A percentile compares a stretch with the other conserved stretches of the same genome.
Conservation (phyloP, 352 stramenopile genomes). For the Phytophthora foliorum region DNA sequence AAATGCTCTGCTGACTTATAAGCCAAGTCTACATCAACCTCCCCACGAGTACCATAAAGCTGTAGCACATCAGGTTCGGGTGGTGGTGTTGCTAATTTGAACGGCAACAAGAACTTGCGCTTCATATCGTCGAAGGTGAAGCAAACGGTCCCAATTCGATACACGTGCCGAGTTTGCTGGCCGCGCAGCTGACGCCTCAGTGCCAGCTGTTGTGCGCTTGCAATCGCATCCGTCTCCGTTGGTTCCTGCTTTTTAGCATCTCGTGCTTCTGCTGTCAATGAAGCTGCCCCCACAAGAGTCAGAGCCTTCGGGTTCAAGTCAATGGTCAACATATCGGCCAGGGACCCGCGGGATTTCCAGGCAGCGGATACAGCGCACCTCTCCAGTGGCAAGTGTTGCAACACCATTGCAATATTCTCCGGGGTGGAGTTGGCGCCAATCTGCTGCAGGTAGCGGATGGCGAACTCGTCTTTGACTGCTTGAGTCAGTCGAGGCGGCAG, state of each 20-base stretch:
- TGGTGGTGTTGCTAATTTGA: conserved; percentile 51
- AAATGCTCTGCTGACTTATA: conserved; percentile 17
- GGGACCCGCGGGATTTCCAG: conserved; percentile 67
- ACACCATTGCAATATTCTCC: conserved; percentile 70
- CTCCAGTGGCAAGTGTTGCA: conserved; percentile 72
- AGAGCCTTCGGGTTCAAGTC: conserved; percentile 55
- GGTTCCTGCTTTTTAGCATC: neutral
- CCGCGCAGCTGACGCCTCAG: conserved; percentile 18
- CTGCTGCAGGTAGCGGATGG: conserved; percentile 77
- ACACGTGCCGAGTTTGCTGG: conserved; percentile 31
- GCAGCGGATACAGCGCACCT: conserved; percentile 64
- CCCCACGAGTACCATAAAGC: conserved; percentile 45
- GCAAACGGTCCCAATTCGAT: conserved; percentile 57
- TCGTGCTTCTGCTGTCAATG: conserved; percentile 8
- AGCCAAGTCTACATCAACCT: conserved; percentile 5
- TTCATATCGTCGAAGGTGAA: conserved; percentile 85
- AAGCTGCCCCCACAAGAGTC: conserved; percentile 11
- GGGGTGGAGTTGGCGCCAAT: conserved; percentile 57
- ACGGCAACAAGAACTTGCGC: conserved; percentile 70
- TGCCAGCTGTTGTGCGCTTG: neutral
- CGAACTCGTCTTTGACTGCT: conserved; percentile 70
- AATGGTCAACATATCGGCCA: conserved; percentile 62
- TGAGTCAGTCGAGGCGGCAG: conserved; percentile 57
- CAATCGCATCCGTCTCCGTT: neutral
- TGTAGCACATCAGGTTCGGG: conserved; percentile 58